These are phyloP conservation scores for Peronospora farinosa DNA, from an alignment of 352 stramenopile genomes.

Conservation along the genomic window DNA sequence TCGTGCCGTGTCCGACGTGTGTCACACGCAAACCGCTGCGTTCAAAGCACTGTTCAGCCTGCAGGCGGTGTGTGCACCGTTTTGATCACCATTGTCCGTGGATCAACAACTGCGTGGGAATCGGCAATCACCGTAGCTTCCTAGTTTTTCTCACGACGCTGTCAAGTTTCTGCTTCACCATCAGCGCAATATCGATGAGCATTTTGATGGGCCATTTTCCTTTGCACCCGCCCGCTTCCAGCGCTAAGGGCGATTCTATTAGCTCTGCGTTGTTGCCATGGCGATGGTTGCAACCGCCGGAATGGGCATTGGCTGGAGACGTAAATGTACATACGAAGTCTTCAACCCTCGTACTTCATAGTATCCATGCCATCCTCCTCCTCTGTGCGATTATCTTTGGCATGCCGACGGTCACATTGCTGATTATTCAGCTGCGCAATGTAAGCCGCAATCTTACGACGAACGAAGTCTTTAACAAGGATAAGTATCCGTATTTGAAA, in stretches of 20 bases:
- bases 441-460: slow-evolving; percentile 67
- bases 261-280: slow-evolving; percentile 13
- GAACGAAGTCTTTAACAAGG: slow-evolving; percentile 87
- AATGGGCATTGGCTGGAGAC: slow-evolving; percentile 19
- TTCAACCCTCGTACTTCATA: slow-evolving; percentile 41
- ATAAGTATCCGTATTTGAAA: slow-evolving; percentile 84
- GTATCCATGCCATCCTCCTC: slow-evolving; percentile 48
- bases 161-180: slow-evolving; percentile 40
- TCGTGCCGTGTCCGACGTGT: slow-evolving; percentile 72
- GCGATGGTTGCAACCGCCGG: slow-evolving; percentile 23
- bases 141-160: slow-evolving; percentile 59
- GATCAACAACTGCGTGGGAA: slow-evolving; percentile 82
- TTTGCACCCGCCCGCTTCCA: slow-evolving; percentile 25
- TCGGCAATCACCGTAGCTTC: slow-evolving; percentile 68
- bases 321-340: slow-evolving; percentile 11
- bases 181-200: slow-evolving; percentile 40
- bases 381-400: slow-evolving; percentile 62
- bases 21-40: slow-evolving; percentile 67
- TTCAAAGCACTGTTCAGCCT: slow-evolving; percentile 80
- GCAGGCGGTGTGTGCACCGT: slow-evolving; percentile 66
- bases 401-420: slow-evolving; percentile 51
- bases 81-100: slow-evolving; percentile 85
- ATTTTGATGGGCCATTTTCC: slow-evolving; percentile 43
- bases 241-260: not conserved
- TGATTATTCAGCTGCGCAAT: slow-evolving; percentile 68